Base-by-base conservation (phyloP, 1,139 yeast species). In the Magnusiomyces ingens region DNA sequence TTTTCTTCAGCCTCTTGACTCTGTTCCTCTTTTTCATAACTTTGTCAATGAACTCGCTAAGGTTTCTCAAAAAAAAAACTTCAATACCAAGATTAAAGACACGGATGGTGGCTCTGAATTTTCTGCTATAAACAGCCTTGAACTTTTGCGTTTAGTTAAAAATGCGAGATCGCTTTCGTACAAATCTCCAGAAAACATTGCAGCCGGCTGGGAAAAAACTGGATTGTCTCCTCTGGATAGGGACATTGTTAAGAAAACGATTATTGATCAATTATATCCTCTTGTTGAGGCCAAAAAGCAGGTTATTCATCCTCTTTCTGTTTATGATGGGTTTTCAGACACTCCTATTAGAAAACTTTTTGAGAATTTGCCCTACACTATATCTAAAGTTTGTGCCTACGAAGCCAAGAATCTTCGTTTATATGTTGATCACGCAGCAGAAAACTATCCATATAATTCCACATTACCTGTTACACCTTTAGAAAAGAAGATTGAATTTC, bases 141-240 rank as follows among this genome's bases (percentile, higher is more conserved):
- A 12, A 5, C 40, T 36, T 36, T 12, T n/a, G 4, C 40, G n/a
- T 36, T 12, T 36, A 12, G 40, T 36, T 4, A 12, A 36, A 36
- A 12, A 36, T n/a, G 40, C 40, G 4, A 36, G 40, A 12, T 12
- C n/a, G 17, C 17, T n/a, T 36, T 36, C 40, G 4, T 36, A 36
- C 40, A 36, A 36, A 6, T 36, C 44, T 13, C 15, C 49, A 15
- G 18, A 19, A 5, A 32, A 15, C 10, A n/a, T 47, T 18, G 12
- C 44, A 13, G 21, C 49, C 2, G 49, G 36, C 19, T 47, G 49
- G 49, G 37, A 47, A 47, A 15, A 19, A 41, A 35, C 40, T 47
- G 49, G 49, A 3, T 26, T 47, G 21, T 47, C 44, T 10, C 49
- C 49, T 37, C 11, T 47, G 13, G 49, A 47, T 47, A 10, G 49